Base-by-base conservation (phyloP, 768 basidiomycete species). In the Suillus sp. region DNA sequence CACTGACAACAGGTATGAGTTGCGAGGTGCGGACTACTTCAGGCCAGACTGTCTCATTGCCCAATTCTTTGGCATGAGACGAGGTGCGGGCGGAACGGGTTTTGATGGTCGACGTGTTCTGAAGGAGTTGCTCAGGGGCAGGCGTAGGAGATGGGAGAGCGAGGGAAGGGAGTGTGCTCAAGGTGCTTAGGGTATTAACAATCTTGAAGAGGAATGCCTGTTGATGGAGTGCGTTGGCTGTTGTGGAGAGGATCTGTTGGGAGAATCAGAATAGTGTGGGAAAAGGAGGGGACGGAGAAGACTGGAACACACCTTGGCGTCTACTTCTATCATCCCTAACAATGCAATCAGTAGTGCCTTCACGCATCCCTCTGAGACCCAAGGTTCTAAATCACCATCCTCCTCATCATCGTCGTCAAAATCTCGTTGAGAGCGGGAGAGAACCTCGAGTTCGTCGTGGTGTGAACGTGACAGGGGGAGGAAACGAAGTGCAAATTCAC, bases 401-500 rank as follows among this genome's bases (percentile, higher is more conserved):
- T 80, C 81, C 7, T 80, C 81, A 0, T 76, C 74, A 8, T 74
- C 71, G 0, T 80, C 81, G 9, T 80, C 81, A 25, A 80, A 76
- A 3, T 69, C 67, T 45, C 70, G 75, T 48, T 80, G 75, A 45
- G 43, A 61, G 37, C 74, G 72, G 16, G 65, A 67, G 55, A 88
- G 78, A 59, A 81, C 79, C 34, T 91, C 90, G 9, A 93, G 75
- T 63, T 92, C 89, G 53, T 88, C 85, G 5, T 89, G 71, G 61
- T 86, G 82, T 3, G 74, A 81, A 79, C 55, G 84, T 71, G 47
- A 82, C 27, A 75, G 68, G 77, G 85, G 83, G 67, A 88, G 72
- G 66, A 93, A 93, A 38, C 92, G 82, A 54, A 90, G 70, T 13
- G 84, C 70, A 71, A 92, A 94, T 74, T 93, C 92, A 62, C 92